These are phyloP conservation scores for Porcisia deanei DNA, from an alignment of 208 protist species.

Conservation along the genomic window DNA sequence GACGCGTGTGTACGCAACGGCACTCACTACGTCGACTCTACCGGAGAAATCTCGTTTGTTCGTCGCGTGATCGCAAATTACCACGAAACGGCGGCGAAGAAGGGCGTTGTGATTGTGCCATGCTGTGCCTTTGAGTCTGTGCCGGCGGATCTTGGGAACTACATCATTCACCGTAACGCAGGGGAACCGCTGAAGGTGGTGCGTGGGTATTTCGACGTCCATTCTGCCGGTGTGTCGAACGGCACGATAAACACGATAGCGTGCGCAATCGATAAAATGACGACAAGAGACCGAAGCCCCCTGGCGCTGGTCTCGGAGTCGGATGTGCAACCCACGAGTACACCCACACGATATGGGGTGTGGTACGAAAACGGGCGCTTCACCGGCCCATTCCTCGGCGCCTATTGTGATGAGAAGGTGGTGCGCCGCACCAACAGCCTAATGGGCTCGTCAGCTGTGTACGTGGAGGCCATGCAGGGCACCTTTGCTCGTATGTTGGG, in stretches of 20 bases:
- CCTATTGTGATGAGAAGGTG: constrained; percentile 68
- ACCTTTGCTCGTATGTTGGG: constrained; percentile 29
- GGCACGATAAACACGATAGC: constrained; percentile 70
- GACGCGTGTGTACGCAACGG: constrained; percentile 78
- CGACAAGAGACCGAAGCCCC: constrained; percentile 38
- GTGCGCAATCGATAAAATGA: constrained; percentile 30
- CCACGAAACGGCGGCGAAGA: constrained; percentile 63
- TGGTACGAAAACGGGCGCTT: constrained; percentile 66
- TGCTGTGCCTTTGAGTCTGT: constrained; percentile 91
- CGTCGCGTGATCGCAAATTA: constrained; percentile 61
- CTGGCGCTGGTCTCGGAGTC: constrained; percentile 47
- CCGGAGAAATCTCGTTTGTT: constrained; percentile 88
- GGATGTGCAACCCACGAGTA: constrained; percentile 30
- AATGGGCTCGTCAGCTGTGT: constrained; percentile 45
- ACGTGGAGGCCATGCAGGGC: constrained; percentile 57
- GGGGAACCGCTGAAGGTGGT: constrained; percentile 54
- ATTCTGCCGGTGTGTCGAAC: constrained; percentile 45
- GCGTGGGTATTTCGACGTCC: constrained; percentile 38
- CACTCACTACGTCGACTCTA: constrained; percentile 93
- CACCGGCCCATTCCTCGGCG: constrained; percentile 63
- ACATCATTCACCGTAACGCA: constrained; percentile 52
- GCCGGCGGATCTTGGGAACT: constrained; percentile 88
- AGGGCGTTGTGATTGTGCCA: constrained; percentile 66
- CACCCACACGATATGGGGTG: constrained; percentile 40
- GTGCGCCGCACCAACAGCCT: constrained; percentile 88